A percentile compares a stretch with the other conserved stretches of the same genome.
Evolutionary conservation across 108 stramenopile species (phyloP).

Genomic region (Epithemia pelagica): DNA sequence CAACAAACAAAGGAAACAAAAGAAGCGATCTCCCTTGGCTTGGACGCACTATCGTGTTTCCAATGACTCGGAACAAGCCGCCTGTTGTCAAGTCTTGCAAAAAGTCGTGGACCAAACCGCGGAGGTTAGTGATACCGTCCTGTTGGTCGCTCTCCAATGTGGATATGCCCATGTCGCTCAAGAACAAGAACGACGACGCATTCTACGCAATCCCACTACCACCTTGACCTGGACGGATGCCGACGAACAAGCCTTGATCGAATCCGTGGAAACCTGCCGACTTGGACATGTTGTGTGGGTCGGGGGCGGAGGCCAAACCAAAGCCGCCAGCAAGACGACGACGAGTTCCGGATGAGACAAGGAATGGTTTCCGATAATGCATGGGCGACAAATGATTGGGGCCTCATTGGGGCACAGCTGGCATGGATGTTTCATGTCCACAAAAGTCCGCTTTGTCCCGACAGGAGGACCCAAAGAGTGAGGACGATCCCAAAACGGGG

Average conservation of each 20-base stretch:
- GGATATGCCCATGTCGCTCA: constrained; percentile 31
- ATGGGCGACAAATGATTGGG: no score
- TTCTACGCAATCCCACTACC: constrained; percentile 39
- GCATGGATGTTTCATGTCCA: no score
- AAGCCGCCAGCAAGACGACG: no score
- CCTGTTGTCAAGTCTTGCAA: constrained; percentile 28
- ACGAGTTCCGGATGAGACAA: no score
- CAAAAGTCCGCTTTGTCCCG: no score
- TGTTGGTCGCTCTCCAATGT: constrained; percentile 58
- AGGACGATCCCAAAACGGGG: no score
- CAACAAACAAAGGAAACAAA: constrained; percentile 16
- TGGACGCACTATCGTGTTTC: constrained; percentile 48
- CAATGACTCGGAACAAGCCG: constrained; percentile 15
- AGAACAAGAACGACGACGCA: constrained; percentile 27
- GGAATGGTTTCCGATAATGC: no score
- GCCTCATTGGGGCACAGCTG: no score
- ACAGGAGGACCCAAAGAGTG: no score
- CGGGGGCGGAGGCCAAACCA: no score
- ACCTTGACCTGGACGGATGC: constrained; percentile 45
- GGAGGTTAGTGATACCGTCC: constrained; percentile 19
- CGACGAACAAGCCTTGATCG: constrained; percentile 37
- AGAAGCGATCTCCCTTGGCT: constrained; percentile 45
- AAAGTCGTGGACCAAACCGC: constrained; percentile 2
- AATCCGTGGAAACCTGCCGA: constrained; percentile 25
- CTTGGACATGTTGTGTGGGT: constrained; percentile 54